These are phyloP conservation scores for Artemisia annua DNA, from an alignment of 129 eudicot genomes.

Conservation along the genomic window DNA sequence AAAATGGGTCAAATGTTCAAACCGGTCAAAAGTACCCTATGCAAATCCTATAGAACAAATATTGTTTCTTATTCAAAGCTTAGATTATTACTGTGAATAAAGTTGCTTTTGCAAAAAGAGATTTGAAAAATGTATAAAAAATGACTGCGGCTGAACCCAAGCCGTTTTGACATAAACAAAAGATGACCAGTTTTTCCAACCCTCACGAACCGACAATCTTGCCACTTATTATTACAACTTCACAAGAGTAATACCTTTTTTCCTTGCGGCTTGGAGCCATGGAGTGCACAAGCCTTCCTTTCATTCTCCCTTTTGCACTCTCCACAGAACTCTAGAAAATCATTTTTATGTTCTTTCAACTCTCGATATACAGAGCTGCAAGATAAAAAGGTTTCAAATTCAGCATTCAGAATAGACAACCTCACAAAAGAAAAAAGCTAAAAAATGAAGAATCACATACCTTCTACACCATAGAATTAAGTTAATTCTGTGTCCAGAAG, in stretches of 20 bases:
- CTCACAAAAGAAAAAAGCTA: not conserved
- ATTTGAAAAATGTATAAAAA: not conserved
- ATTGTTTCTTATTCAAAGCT: too few relatives aligned
- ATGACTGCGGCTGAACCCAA: too few relatives aligned
- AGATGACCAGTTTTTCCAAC: too few relatives aligned
- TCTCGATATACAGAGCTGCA: conserved; percentile 86
- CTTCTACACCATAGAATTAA: conserved; percentile 93
- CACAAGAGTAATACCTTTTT: conserved; percentile 47
- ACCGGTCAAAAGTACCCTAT: not conserved
- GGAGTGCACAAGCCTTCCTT: conserved; percentile 58
- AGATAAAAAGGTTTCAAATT: conserved; percentile 5
- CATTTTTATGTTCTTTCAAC: conserved; percentile 71
- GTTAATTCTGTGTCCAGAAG: conserved; percentile 74
- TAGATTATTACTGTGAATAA: too few relatives aligned
- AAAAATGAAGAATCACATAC: conserved; percentile 26
- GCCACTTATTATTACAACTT: too few relatives aligned
- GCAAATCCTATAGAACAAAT: too few relatives aligned
- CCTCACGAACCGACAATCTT: too few relatives aligned
- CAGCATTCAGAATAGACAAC: not conserved
- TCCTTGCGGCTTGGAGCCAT: conserved; percentile 36
- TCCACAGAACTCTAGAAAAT: conserved; percentile 72
- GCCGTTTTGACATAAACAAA: too few relatives aligned
- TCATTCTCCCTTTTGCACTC: conserved; percentile 83
- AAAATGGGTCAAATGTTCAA: too few relatives aligned
- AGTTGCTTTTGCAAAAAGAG: too few relatives aligned